A percentile compares a stretch with the other conserved stretches of the same genome.
phyloP scores from a whole-genome alignment of 176 grass and related monocot genomes.

The Puya raimondii region DNA sequence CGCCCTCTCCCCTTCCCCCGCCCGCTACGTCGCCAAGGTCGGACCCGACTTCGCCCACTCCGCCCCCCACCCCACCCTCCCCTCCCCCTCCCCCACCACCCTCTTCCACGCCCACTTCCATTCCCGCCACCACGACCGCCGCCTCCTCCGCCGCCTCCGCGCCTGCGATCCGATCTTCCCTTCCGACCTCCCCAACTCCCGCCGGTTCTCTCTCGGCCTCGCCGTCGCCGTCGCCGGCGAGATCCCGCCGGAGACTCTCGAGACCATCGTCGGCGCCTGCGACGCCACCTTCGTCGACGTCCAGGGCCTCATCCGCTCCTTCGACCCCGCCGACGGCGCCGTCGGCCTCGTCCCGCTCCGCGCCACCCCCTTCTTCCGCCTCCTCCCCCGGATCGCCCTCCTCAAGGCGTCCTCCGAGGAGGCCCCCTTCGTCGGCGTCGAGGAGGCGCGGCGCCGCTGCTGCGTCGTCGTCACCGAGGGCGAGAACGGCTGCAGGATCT shows the following conservation, averaged over 20 bases:
- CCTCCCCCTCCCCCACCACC: conserved; percentile 42
- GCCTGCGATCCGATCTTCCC: conserved; percentile 70
- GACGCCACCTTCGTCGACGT: conserved; percentile 71
- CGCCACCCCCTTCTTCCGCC: conserved; percentile 36
- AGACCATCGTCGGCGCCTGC: conserved; percentile 61
- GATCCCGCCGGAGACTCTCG: conserved; percentile 64
- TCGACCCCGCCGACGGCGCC: conserved; percentile 45
- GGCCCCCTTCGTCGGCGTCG: conserved; percentile 71
- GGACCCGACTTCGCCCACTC: conserved; percentile 65
- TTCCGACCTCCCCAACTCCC: conserved; percentile 42
- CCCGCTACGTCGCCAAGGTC: conserved; percentile 62
- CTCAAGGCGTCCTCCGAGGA: conserved; percentile 89
- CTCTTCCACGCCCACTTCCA: conserved; percentile 86
- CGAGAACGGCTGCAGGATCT: conserved; percentile 67
- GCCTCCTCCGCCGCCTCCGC: conserved; percentile 51
- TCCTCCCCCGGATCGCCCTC: conserved; percentile 57
- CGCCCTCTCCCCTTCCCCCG: conserved; percentile 36
- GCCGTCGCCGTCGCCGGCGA: conserved; percentile 71
- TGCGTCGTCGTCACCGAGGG: conserved; percentile 91
- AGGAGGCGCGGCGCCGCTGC: conserved; percentile 43
- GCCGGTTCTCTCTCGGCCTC: conserved; percentile 67
- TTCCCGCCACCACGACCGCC: conserved; percentile 31
- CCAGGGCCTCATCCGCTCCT: conserved; percentile 83
- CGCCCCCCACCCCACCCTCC: conserved; percentile 26
- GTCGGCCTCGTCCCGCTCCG: conserved; percentile 50